Evolutionary conservation across 2,329 filamentous ascomycete species (phyloP).

Genomic region (Pseudocercospora fijiensis): DNA sequence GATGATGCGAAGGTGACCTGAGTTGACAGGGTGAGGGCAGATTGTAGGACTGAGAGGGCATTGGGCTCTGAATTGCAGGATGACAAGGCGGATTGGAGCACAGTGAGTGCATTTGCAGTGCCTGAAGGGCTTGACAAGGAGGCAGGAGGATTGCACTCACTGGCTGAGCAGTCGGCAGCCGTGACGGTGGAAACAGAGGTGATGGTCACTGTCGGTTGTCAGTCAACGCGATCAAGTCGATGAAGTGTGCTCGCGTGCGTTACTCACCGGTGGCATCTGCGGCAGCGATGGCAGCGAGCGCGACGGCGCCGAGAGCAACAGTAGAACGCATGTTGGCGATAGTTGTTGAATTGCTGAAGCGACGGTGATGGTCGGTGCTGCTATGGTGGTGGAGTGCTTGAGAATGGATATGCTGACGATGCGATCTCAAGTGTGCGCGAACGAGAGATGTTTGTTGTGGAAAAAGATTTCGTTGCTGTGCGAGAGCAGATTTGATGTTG

Average conservation of each 20-base stretch:
- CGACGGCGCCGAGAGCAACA: conserved; percentile 29
- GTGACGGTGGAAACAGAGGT: conserved; percentile 15
- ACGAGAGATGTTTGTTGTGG: neutral
- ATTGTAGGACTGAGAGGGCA: conserved; percentile 25
- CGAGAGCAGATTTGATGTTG: conserved; percentile 1
- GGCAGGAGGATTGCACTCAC: conserved; percentile 24
- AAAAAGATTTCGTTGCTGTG: conserved; percentile 7
- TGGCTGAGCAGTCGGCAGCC: conserved; percentile 23
- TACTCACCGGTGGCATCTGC: conserved; percentile 32
- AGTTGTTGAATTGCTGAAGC: conserved; percentile 11
- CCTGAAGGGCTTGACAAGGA: conserved; percentile 13
- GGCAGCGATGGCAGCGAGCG: conserved; percentile 27
- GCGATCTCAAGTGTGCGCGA: conserved; percentile 1
- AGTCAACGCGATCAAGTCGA: conserved; percentile 4
- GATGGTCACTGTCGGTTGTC: conserved; percentile 22
- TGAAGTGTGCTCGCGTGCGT: neutral
- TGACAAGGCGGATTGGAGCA: conserved; percentile 21
- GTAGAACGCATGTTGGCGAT: conserved; percentile 31
- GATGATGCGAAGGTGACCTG: conserved; percentile 15
- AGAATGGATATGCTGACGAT: conserved; percentile 3
- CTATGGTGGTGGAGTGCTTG: neutral
- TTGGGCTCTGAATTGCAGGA: conserved; percentile 18
- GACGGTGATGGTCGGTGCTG: conserved; percentile 18
- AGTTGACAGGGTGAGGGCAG: conserved; percentile 18
- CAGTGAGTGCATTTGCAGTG: conserved; percentile 24